These are phyloP conservation scores for Thalassiosira exigua DNA, from an alignment of 352 stramenopile genomes.

Conservation along the genomic window DNA sequence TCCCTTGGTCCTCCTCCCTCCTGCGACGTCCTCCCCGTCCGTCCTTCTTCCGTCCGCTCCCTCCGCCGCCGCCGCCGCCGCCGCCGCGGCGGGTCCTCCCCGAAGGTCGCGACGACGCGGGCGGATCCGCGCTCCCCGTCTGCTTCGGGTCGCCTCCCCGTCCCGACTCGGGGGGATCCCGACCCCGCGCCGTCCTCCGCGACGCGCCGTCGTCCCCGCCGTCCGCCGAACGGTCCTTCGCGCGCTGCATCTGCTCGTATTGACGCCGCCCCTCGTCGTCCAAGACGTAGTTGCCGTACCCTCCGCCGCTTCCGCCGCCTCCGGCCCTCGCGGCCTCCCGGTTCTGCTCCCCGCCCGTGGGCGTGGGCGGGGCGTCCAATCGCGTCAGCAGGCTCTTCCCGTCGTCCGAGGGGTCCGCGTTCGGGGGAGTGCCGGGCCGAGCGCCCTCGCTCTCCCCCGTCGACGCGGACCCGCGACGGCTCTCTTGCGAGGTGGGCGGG, in stretches of 20 bases:
- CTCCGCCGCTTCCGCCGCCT: neutral
- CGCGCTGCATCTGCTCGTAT: neutral
- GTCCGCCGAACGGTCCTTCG: no score
- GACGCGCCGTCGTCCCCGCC: neutral
- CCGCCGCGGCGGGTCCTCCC: neutral
- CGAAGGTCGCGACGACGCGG: neutral
- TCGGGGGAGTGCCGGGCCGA: neutral
- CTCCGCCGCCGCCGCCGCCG: neutral
- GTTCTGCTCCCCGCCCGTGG: slow-evolving; percentile 22
- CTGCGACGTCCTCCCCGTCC: neutral
- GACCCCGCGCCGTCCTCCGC: neutral
- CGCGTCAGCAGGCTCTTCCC: slow-evolving; percentile 16
- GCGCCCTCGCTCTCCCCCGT: neutral
- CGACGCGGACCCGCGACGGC: neutral
- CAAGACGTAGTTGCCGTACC: slow-evolving; percentile 25
- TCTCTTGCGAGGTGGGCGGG: neutral
- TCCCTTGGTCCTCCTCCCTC: neutral
- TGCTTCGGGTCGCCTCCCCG: slow-evolving; percentile 25
- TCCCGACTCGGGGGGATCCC: slow-evolving; percentile 19
- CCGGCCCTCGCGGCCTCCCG: neutral
- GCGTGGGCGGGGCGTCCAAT: slow-evolving; percentile 25
- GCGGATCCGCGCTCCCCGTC: neutral
- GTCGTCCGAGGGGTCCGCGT: slow-evolving; percentile 15
- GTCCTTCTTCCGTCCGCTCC: neutral
- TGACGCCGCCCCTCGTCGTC: slow-evolving; percentile 21